Percentiles rank a stretch among this genome's conserved stretches.
These are phyloP conservation scores for Ramichloridium luteum DNA, from an alignment of 2,329 filamentous ascomycete species.

Conservation along the genomic window DNA sequence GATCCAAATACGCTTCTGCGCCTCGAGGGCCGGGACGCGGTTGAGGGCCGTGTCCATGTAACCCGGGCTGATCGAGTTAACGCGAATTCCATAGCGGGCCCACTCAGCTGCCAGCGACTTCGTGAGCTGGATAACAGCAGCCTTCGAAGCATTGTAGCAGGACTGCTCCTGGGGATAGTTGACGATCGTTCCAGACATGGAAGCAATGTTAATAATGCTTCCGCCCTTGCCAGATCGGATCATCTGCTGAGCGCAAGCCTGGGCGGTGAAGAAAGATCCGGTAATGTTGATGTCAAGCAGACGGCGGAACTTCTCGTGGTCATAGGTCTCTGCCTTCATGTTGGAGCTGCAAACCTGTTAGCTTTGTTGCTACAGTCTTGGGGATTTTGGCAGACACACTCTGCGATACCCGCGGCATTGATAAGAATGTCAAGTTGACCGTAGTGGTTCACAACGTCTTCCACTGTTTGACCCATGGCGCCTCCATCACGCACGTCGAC, in stretches of 20 bases:
- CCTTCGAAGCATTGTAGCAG: constrained; percentile 77
- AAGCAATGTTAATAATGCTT: constrained; percentile 63
- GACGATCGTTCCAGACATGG: constrained; percentile 40
- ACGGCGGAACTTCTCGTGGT: constrained; percentile 62
- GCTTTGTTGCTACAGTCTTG: neutral
- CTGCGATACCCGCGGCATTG: constrained; percentile 69
- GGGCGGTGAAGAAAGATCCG: constrained; percentile 65
- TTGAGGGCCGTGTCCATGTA: constrained; percentile 81
- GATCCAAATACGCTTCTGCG: constrained; percentile 73
- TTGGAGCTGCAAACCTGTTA: constrained; percentile 46
- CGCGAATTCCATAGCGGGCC: constrained; percentile 68
- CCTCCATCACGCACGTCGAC: constrained; percentile 63
- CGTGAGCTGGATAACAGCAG: constrained; percentile 63
- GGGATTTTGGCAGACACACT: constrained; percentile 33
- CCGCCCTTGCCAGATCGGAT: constrained; percentile 60
- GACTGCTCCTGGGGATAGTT: constrained; percentile 59
- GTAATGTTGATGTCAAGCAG: constrained; percentile 75
- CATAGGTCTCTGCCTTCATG: constrained; percentile 69
- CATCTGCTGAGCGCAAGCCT: constrained; percentile 45
- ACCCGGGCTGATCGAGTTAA: constrained; percentile 74
- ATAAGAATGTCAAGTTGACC: constrained; percentile 63
- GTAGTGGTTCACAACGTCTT: constrained; percentile 52
- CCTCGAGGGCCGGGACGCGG: constrained; percentile 63
- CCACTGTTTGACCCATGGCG: constrained; percentile 57
- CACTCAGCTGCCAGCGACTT: constrained; percentile 76